Conservation (phyloP, 352 stramenopile species). For the Globisporangium cylindrosporum region DNA sequence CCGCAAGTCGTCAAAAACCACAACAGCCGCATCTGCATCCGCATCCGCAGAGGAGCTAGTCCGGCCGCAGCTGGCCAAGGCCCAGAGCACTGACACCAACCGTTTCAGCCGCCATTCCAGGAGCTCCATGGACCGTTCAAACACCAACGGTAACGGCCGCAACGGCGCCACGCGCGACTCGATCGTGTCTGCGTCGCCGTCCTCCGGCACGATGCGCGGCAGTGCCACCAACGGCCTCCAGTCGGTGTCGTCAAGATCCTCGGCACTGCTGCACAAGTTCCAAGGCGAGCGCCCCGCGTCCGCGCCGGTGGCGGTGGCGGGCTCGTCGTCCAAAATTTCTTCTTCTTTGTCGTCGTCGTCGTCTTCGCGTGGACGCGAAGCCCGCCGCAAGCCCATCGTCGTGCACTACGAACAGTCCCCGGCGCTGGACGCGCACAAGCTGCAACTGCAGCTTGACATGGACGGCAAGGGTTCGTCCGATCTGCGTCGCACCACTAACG, state of each 20-base stretch:
- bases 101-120: background rate
- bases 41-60: background rate
- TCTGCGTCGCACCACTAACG: background rate
- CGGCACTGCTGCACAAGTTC: conserved; percentile 7
- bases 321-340: background rate
- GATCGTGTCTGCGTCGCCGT: background rate
- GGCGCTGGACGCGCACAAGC: background rate
- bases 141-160: background rate
- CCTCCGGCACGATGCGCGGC: background rate
- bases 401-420: conserved; percentile 28
- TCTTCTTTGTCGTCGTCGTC: conserved; percentile 20
- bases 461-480: conserved; percentile 2
- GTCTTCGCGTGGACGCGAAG: conserved; percentile 19
- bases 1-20: conserved; percentile 13
- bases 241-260: background rate
- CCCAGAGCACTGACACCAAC: conserved; percentile 12
- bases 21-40: background rate
- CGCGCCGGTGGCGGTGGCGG: too few relatives aligned
- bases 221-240: background rate
- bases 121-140: conserved; percentile 1
- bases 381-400: conserved; percentile 30
- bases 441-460: background rate
- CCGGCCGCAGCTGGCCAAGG: conserved; percentile 5
- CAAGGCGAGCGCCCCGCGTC: background rate
- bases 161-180: conserved; percentile 1